Base-by-base conservation (phyloP, 202 grass and related monocot genomes). In the Schoenoplectus tabernaemontani region DNA sequence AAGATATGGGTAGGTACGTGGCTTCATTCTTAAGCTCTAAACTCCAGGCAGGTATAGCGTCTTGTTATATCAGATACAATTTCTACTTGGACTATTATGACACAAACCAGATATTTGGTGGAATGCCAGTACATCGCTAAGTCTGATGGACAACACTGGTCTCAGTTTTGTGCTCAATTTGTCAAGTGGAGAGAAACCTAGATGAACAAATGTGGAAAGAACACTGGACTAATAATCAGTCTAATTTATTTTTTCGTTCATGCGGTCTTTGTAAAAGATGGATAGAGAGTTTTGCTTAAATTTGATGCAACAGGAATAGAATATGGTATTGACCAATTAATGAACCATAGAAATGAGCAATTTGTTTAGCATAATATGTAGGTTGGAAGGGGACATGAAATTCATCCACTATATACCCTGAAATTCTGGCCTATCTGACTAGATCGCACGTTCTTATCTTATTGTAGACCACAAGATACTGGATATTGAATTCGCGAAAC, bases 281-380 rank as follows among this genome's bases (percentile, higher is more conserved):
- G 87, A 91, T 87, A 87, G 87, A 19, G 4, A 61, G 9, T 59
- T n/a, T 44, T 88, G 89, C 60, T 95, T 89, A 17, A 60, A 83
- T 23, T 91, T 79, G 33, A 95, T 89, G 89, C 54, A 81, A 50
- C 30, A 87, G n/a, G n/a, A n/a, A n/a, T n/a, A 39, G 39, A 91
- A 75, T 23, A 57, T 57, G 54, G 68, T 13, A 84, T 91, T 77
- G 56, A 20, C 85, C 87, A 15, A 78, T 85, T 39, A 79, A 86
- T 4, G 89, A 88, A 81, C 85, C 87, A 43, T 96, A 90, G 62
- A 92, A 78, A 96, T 89, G 85, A 90, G 87, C 81, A 89, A 96
- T 73, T 84, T 96, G 57, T 92, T 92, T 70, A 88, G 87, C 58
- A 88, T 85, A 88, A 71, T 87, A 76, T 85, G 86, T 59, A 81